Evolutionary conservation across 2,329 filamentous ascomycete species (phyloP).

Genomic region (Berkeleyomyces rouxiae): DNA sequence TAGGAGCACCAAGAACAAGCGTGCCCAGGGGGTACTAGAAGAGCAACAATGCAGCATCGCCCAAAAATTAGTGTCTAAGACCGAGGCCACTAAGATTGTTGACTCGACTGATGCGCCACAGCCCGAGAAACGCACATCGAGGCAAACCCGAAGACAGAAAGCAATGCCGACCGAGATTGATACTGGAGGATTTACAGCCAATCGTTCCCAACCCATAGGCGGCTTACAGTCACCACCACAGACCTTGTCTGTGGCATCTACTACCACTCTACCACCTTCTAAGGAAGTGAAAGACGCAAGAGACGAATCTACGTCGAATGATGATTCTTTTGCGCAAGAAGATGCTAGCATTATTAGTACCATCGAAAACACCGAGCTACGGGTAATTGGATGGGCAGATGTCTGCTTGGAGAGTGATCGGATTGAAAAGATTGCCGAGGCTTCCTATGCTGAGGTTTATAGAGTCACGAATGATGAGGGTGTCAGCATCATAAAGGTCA

Average conservation of each 20-base stretch:
- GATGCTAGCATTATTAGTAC: slow-evolving; percentile 10
- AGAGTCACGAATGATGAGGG: slow-evolving; percentile 41
- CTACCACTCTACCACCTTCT: neutral
- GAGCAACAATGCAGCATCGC: neutral
- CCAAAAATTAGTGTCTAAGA: neutral
- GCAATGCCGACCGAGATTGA: neutral
- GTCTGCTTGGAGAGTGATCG: slow-evolving; percentile 35
- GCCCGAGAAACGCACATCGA: neutral
- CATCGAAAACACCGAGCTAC: slow-evolving; percentile 19
- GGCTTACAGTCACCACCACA: neutral
- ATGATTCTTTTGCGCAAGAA: neutral
- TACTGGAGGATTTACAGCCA: neutral
- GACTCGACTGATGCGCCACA: neutral
- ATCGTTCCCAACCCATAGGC: neutral
- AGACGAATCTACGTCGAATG: neutral
- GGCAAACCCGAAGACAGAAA: neutral
- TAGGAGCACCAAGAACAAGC: neutral
- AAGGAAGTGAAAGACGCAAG: too few relatives aligned
- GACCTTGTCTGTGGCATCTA: too few relatives aligned
- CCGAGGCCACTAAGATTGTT: neutral
- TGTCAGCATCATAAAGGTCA: slow-evolving; percentile 49
- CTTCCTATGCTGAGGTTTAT: slow-evolving; percentile 50
- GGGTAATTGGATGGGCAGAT: slow-evolving; percentile 38
- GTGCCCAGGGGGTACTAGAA: neutral
- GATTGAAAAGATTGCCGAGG: slow-evolving; percentile 49